Base-by-base conservation (phyloP, 306 rosid genomes). In the Clitoria ternatea region DNA sequence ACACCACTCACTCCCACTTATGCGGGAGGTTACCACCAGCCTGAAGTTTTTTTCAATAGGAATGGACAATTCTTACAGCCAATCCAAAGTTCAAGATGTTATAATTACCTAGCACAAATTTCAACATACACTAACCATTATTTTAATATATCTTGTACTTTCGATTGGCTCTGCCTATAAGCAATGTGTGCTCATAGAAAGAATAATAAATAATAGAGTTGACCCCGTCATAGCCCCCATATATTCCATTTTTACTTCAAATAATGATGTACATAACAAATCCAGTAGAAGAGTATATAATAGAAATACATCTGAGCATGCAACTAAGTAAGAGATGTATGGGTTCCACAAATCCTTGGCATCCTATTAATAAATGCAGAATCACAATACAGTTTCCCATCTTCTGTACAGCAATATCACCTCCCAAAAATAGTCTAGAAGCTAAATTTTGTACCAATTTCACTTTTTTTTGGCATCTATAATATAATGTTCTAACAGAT, bases 381-480 rank as follows among this genome's bases (percentile, higher is more conserved):
- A 49, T 62, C 84, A 70, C 52, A 56, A 48, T 68, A 20, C 33
- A 42, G 76, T 61, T 47, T 63, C 69, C 76, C 84, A 73, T 65
- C 72, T 81, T 74, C 88, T 79, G 84, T 77, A 80, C 84, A 73
- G 57, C 76, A 77, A 78, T 83, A 49, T 59, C 81, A 79, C 15
- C 74, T 70, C 49, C 60, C 62, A 75, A 72, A 76, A 47, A 61
- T 19, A 52, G 79, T 70, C 39, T 74, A 47, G 37, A 48, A 61
- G 70, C 65, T 54, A 64, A 42, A 15, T 53, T 30, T 30, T 15
- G 61, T 13, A 69, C 39, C 74, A 54, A 56, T 55, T 48, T 66
- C 42, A 57, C 54, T 19, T 18, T 72, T 79, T 57, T 79, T 40
- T 27, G 14, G 75, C 81, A 48, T 82, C 86, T 80, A 70, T 81